Base-by-base conservation (phyloP, 1,284 basidiomycete species). In the Gomphus bonarii region DNA sequence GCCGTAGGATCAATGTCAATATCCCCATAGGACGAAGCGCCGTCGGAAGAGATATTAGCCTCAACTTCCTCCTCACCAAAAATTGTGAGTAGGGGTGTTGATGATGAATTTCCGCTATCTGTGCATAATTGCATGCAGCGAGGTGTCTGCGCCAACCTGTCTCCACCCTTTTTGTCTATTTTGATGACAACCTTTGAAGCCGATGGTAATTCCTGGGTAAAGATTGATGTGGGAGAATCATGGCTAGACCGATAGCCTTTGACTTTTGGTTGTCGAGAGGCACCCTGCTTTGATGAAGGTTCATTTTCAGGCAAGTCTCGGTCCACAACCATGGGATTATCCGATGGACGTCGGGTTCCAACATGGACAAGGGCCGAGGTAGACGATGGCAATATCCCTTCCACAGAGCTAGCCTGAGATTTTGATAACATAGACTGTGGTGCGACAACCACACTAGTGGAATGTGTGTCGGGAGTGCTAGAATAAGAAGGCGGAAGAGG, bases 1-100 rank as follows among this genome's bases (percentile, higher is more conserved):
- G 43, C 50, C 16, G 40, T 30, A 3, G 43, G 38, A 22, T 58
- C 57, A 46, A 58, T 53, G 33, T 58, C 57, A 11, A 58, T 52
- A 46, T 58, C 57, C 16, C 57, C 57, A 53, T 58, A 58, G 20
- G 57, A 52, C n/a, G 57, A 58, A 10, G 40, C 25, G 3, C 50
- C 50, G 20, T 58, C 50, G 12, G 55, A 54, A 4, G 54, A 55
- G n/a, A 48, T 2, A 48, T 55, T n/a, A 1, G 20, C 44, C 25
- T 46, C 54, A 31, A 7, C n/a, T 3, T 54, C 51, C 1, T 53
- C 52, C 16, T 43, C 51, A 20, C 30, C 31, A 38, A 22, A 12
- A 14, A n/a, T 18, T 43, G 52, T 38, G n/a, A 38, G 11, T 22
- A 3, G n/a, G 5, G 52, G 14, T 43, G 52, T 54, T 20, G n/a